phyloP scores from a whole-genome alignment of 129 eudicot species.

The Solidago caesia region DNA sequence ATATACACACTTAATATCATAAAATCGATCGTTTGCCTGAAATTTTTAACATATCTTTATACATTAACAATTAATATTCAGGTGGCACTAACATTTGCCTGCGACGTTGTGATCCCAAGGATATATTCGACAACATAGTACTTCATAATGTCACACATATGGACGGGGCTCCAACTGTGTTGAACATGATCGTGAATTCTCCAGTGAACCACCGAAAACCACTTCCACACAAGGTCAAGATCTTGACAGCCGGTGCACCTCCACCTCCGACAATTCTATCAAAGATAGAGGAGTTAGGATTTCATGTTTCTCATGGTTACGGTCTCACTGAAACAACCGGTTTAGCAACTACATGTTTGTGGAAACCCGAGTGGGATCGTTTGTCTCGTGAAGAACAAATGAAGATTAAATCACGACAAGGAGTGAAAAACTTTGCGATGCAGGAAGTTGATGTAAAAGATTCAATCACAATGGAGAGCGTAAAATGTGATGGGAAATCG shows the following conservation, averaged over 20 bases:
- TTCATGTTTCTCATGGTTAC: conserved; percentile 18
- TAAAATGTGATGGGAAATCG: conserved; percentile 21
- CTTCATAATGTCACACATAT: conserved; percentile 42
- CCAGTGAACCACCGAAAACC: conserved; percentile 11
- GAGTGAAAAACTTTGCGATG: not conserved
- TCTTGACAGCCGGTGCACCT: conserved; percentile 33
- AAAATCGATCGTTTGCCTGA: too few species aligned
- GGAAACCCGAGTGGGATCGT: conserved; percentile 29
- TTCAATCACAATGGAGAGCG: conserved; percentile 24
- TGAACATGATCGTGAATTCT: conserved; percentile 39
- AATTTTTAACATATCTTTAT: not conserved
- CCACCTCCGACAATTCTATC: conserved; percentile 26
- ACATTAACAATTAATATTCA: not conserved
- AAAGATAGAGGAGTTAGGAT: conserved; percentile 35
- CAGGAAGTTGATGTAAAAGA: conserved; percentile 27
- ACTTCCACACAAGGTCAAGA: conserved; percentile 29
- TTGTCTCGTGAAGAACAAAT: conserved; percentile 20
- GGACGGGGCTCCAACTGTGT: conserved; percentile 44
- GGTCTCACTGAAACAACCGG: conserved; percentile 27
- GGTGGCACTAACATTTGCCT: conserved; percentile 45
- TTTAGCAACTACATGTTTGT: conserved; percentile 10
- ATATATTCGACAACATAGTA: conserved; percentile 27
- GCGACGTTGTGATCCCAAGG: conserved; percentile 30
- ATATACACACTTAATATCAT: too few species aligned
- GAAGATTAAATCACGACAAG: conserved; percentile 27